phyloP scores from a whole-genome alignment of 148 eudicot genomes.

The Silene uniflora region DNA sequence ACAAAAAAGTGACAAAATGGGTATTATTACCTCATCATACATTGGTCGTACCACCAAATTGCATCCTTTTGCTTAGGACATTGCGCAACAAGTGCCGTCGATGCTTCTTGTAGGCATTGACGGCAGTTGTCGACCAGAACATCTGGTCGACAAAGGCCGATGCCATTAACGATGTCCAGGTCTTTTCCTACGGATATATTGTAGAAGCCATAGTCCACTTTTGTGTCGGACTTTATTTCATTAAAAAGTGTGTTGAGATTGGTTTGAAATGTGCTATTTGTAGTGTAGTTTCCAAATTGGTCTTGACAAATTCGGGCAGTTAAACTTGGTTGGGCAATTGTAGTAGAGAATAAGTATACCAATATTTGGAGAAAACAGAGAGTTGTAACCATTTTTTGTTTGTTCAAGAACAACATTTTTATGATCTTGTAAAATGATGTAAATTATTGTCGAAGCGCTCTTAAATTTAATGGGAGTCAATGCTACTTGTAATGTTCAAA shows the following conservation, averaged over 20 bases:
- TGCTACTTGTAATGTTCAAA: too few relatives aligned
- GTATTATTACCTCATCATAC: conserved; percentile 23
- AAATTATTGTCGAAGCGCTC: too few relatives aligned
- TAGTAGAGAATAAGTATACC: neutral
- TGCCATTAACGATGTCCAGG: conserved; percentile 29
- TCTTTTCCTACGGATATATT: conserved; percentile 27
- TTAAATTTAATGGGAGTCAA: neutral
- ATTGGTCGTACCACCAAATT: conserved; percentile 33
- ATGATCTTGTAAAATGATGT: neutral
- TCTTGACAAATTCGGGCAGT: conserved; percentile 9
- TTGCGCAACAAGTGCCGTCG: neutral
- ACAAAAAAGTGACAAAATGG: too few relatives aligned
- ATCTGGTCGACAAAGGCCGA: conserved; percentile 51
- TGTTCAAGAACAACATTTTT: neutral
- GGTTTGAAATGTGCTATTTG: conserved; percentile 10
- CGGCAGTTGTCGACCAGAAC: conserved; percentile 20
- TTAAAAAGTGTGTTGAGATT: conserved; percentile 15
- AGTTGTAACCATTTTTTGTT: neutral
- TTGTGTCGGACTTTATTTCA: conserved; percentile 6
- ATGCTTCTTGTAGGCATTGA: conserved; percentile 27
- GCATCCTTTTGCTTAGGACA: conserved; percentile 41
- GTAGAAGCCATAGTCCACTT: conserved; percentile 31
- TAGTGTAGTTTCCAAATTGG: conserved; percentile 24
- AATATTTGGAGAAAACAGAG: neutral
- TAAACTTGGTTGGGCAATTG: conserved; percentile 12